Base-by-base conservation (phyloP, 495 filamentous ascomycete species). In the Penicillium robsamsonii region DNA sequence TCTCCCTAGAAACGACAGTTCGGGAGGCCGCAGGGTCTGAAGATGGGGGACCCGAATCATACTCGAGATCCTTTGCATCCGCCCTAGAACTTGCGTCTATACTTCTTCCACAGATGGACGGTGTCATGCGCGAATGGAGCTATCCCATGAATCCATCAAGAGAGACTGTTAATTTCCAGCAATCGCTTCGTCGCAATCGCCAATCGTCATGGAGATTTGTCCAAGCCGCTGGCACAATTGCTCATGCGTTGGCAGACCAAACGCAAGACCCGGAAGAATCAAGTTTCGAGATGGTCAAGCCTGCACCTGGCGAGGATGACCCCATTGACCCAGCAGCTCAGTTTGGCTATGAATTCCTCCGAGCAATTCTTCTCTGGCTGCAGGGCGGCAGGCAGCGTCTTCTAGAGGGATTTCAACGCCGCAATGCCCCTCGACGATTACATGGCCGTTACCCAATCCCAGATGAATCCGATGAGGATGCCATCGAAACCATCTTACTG, bases 271-370 rank as follows among this genome's bases (percentile, higher is more conserved):
- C 73, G 33, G 66, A 69, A 5, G 52, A 46, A 17, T 18, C 41
- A 0, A 43, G 38, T 2, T 83, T 84, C 53, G 51, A 66, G 11
- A 58, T 65, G 20, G 78, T 87, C 3, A 56, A 46, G 8, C 76
- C 80, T 6, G 74, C 79, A 2, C 78, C 76, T 6, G 76, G 72
- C 7, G 83, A 85, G 52, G 63, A 70, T 30, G 68, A 71, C 38
- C 61, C 68, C 0, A 65, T 79, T 17, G 64, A 73, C n/a, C 64
- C 59, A 8, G 59, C 72, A 6, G 65, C 77, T 24, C 81, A 82
- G 48, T 82, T 82, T 59, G 70, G 74, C n/a, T 86, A 86, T 57
- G 85, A 87, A 50, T 88, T 88, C 60, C 57, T 87, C 3, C 83
- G 81, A 65, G 83, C 85, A 3, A 85, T 87, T 18, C 45, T 85